Percentiles rank a stretch among this genome's conserved stretches.
phyloP scores from a whole-genome alignment of 2,329 filamentous ascomycete species.

The Fusarium longipes region DNA sequence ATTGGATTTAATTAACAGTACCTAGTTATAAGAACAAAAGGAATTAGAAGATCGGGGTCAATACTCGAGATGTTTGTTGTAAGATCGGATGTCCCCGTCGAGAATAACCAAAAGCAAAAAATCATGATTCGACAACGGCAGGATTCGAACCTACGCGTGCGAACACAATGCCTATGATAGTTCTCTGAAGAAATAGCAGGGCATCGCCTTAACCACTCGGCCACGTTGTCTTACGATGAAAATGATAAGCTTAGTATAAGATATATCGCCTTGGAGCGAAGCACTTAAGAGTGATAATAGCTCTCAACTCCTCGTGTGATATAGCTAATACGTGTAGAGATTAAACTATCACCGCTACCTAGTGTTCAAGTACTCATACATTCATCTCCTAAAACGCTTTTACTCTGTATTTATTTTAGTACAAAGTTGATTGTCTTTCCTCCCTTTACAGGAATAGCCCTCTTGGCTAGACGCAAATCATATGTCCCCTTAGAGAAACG shows the following conservation, averaged over 20 bases:
- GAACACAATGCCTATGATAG: slow-evolving; percentile 35
- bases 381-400: background rate
- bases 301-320: too few relatives aligned
- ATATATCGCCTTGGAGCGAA: background rate
- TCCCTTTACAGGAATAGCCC: slow-evolving; percentile 72
- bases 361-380: slow-evolving; percentile 26
- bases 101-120: background rate
- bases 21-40: too few relatives aligned
- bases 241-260: fast-evolving
- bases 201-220: slow-evolving; percentile 37
- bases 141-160: slow-evolving; percentile 37
- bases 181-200: slow-evolving; percentile 26
- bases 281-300: too few relatives aligned
- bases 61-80: background rate
- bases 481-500: slow-evolving; percentile 63
- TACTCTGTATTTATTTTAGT: slow-evolving; percentile 47
- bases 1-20: background rate
- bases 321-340: too few relatives aligned
- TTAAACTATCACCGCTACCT: background rate
- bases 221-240: slow-evolving; percentile 19
- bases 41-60: background rate
- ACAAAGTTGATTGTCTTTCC: slow-evolving; percentile 83
- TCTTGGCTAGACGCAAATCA: slow-evolving; percentile 65
- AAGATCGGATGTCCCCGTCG: background rate
- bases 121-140: slow-evolving; percentile 19